phyloP scores from a whole-genome alignment of 2,329 filamentous ascomycete genomes.

The Exophiala lecanii-corni region DNA sequence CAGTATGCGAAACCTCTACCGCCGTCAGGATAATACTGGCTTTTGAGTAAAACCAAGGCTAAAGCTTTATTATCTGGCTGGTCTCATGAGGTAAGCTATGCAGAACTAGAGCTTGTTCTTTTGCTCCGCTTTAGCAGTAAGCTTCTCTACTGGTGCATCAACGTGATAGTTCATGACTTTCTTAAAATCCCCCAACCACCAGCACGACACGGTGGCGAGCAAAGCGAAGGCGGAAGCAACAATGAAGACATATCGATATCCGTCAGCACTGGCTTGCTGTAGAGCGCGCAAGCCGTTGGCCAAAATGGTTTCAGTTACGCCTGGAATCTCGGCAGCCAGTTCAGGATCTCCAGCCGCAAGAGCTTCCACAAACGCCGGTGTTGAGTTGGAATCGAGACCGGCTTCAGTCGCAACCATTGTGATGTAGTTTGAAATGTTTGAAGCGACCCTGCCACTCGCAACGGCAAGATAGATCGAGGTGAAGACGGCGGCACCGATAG shows the following conservation, averaged over 20 bases:
- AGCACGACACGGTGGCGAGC: not conserved
- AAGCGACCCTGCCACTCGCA: not conserved
- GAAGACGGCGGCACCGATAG: not conserved
- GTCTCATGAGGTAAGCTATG: too few species aligned
- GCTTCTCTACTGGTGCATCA: not conserved
- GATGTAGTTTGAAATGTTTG: not conserved
- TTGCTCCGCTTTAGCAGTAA: not conserved
- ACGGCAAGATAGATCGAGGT: not conserved
- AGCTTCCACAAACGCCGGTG: not conserved
- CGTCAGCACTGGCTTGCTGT: not conserved
- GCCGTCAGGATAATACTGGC: too few species aligned
- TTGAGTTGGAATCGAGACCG: not conserved
- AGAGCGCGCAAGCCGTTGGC: not conserved
- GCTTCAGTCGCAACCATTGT: not conserved
- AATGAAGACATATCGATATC: not conserved
- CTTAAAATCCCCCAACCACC: not conserved
- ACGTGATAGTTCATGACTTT: not conserved
- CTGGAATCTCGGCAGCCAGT: not conserved
- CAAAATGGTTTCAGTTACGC: not conserved
- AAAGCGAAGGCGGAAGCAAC: not conserved
- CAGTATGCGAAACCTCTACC: too few species aligned
- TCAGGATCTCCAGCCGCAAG: not conserved
- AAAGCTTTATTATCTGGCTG: too few species aligned
- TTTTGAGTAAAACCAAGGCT: too few species aligned
- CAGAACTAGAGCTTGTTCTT: too few species aligned